phyloP scores from a whole-genome alignment of 495 filamentous ascomycete species.

The Aspergillus homomorphus region DNA sequence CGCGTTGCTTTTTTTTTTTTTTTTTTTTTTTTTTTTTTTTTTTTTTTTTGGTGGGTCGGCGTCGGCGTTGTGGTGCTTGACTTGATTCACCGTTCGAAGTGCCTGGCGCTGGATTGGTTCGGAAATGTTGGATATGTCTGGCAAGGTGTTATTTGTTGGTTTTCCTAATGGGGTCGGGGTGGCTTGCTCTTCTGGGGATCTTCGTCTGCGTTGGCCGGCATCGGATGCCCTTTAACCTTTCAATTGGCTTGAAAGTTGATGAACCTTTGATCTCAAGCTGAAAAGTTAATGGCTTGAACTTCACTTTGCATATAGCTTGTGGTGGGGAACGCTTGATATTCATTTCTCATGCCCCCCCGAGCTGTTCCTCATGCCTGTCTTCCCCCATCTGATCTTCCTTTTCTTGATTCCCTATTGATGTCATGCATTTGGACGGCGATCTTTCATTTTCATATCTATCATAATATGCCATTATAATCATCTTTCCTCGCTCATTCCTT shows the following conservation, averaged over 20 bases:
- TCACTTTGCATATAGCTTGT: conserved; percentile 24
- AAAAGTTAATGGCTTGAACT: conserved; percentile 25
- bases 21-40: conserved; percentile 19
- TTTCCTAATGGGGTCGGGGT: conserved; percentile 6
- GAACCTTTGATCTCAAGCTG: conserved; percentile 17
- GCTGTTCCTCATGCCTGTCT: neutral
- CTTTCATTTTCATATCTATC: neutral
- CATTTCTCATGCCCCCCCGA: neutral
- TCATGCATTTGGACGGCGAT: neutral
- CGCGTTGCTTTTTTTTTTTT: conserved; percentile 19
- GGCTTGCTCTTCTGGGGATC: conserved; percentile 12
- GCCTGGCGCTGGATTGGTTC: conserved; percentile 32
- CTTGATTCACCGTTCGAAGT: conserved; percentile 25
- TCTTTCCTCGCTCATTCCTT: no score
- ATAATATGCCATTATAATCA: neutral
- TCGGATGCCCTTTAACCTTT: conserved; percentile 7
- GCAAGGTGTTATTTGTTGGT: conserved; percentile 19
- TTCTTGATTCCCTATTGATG: neutral
- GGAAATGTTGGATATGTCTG: conserved; percentile 21
- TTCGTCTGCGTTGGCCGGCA: conserved; percentile 17
- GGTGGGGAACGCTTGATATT: conserved; percentile 6
- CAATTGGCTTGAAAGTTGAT: conserved; percentile 16
- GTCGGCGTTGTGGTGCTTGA: conserved; percentile 36
- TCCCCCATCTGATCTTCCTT: neutral
- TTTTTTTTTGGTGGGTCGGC: conserved; percentile 30